Percentiles rank a stretch among this genome's conserved stretches.
These are phyloP conservation scores for Poteriospumella lacustris DNA, from an alignment of 108 stramenopile genomes.

Conservation along the genomic window DNA sequence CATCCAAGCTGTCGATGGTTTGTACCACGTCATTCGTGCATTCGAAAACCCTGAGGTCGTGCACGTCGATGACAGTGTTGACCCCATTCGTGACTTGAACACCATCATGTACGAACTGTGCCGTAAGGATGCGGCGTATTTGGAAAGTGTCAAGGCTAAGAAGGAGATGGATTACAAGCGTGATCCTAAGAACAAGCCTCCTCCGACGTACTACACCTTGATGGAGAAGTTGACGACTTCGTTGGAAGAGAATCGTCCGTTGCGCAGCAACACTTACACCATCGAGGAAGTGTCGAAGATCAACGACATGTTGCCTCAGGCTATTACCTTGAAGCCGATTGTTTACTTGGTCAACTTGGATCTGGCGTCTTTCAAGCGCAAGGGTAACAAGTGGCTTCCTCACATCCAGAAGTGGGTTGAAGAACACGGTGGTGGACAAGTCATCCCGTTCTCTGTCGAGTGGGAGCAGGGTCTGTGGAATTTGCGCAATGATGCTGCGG, in stretches of 20 bases:
- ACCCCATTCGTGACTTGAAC: slow-evolving; percentile 97
- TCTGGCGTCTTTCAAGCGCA: slow-evolving; percentile 87
- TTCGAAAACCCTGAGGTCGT: slow-evolving; percentile 94
- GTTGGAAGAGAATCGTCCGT: background rate
- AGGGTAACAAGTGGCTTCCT: slow-evolving; percentile 81
- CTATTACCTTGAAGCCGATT: slow-evolving; percentile 58
- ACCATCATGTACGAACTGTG: slow-evolving; percentile 94
- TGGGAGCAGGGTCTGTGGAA: slow-evolving; percentile 86
- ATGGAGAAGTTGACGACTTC: slow-evolving; percentile 26
- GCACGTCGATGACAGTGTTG: slow-evolving; percentile 97
- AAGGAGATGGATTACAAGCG: slow-evolving; percentile 65
- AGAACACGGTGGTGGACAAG: slow-evolving; percentile 86
- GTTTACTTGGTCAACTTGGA: slow-evolving; percentile 93
- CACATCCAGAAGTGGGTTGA: slow-evolving; percentile 91
- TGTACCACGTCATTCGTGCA: slow-evolving; percentile 89
- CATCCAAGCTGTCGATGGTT: slow-evolving; percentile 95
- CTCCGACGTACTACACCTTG: background rate
- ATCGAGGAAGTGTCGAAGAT: slow-evolving; percentile 25
- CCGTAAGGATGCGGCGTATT: slow-evolving; percentile 66
- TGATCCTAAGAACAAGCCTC: slow-evolving; percentile 10
- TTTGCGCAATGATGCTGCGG: slow-evolving; percentile 36
- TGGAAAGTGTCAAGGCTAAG: slow-evolving; percentile 67
- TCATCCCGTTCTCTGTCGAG: slow-evolving; percentile 94
- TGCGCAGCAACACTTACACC: background rate
- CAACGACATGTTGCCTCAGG: slow-evolving; percentile 15